phyloP scores from a whole-genome alignment of 139 green algal species.

The Trebouxia sp. region DNA sequence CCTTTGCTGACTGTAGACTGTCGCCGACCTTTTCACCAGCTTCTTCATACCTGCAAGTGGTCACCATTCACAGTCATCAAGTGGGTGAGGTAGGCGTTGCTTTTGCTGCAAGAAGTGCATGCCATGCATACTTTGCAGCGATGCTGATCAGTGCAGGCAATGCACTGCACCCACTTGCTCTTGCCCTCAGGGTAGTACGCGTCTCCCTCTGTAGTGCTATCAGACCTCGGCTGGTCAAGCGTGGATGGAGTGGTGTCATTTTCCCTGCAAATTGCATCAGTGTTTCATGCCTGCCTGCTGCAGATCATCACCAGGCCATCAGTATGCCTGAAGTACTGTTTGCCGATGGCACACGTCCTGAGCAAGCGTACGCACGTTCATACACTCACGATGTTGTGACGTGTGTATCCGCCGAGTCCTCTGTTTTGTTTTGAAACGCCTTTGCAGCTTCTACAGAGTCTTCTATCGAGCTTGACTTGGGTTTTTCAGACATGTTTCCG shows the following conservation, averaged over 20 bases:
- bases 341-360: too few species aligned
- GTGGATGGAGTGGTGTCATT: background rate
- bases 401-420: background rate
- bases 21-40: background rate
- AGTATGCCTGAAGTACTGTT: background rate
- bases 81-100: background rate
- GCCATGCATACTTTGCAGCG: background rate
- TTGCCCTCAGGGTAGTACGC: conserved; percentile 25
- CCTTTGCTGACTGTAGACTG: background rate
- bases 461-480: background rate
- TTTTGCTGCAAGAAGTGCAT: background rate
- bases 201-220: conserved; percentile 14
- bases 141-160: background rate
- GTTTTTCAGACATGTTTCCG: background rate
- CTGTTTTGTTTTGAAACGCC: background rate
- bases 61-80: background rate
- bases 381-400: background rate
- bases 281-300: background rate
- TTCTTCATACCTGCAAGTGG: background rate
- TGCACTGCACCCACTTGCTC: background rate
- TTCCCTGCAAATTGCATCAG: background rate
- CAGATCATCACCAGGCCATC: too few species aligned
- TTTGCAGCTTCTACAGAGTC: background rate
- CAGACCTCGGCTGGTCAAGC: conserved; percentile 8
- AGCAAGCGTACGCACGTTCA: background rate